These are phyloP conservation scores for Aspergillus hancockii DNA, from an alignment of 495 filamentous ascomycete species.

Conservation along the genomic window DNA sequence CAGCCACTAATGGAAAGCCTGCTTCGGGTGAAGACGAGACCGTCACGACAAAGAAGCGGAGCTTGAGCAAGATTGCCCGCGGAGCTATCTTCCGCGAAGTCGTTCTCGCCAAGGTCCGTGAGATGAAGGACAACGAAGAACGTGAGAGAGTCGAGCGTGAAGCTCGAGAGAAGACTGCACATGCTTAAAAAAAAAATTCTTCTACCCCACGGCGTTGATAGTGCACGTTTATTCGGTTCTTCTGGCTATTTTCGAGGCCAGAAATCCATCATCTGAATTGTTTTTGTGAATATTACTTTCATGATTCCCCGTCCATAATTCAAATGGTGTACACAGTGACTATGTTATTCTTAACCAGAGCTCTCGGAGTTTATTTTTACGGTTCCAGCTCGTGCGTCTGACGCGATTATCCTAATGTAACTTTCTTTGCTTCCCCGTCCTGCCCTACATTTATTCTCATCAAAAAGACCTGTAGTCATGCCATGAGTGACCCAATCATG, in stretches of 20 bases:
- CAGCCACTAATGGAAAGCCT: neutral
- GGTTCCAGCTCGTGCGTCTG: too few relatives aligned
- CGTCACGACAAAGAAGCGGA: constrained; percentile 56
- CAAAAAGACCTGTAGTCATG: neutral
- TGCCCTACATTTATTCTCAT: too few relatives aligned
- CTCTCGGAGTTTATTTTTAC: neutral
- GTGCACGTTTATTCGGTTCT: constrained; percentile 14
- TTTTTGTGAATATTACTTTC: constrained; percentile 23
- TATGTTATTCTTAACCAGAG: neutral
- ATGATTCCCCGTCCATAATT: constrained; percentile 32
- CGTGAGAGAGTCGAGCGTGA: constrained; percentile 62
- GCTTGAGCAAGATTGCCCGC: constrained; percentile 74
- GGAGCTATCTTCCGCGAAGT: constrained; percentile 95
- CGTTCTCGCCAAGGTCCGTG: constrained; percentile 93
- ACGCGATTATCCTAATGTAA: too few relatives aligned
- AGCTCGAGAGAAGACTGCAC: constrained; percentile 42
- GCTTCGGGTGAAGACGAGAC: constrained; percentile 23
- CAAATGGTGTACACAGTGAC: constrained; percentile 9
- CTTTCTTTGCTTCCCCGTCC: too few relatives aligned
- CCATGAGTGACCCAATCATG: constrained; percentile 5
- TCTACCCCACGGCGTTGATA: constrained; percentile 4
- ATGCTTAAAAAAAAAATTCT: constrained; percentile 23
- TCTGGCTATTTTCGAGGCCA: constrained; percentile 6
- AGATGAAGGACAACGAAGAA: constrained; percentile 87
- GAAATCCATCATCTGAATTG: constrained; percentile 15